These are phyloP conservation scores for Coniochaeta ligniaria DNA, from an alignment of 2,329 filamentous ascomycete genomes.

Conservation along the genomic window DNA sequence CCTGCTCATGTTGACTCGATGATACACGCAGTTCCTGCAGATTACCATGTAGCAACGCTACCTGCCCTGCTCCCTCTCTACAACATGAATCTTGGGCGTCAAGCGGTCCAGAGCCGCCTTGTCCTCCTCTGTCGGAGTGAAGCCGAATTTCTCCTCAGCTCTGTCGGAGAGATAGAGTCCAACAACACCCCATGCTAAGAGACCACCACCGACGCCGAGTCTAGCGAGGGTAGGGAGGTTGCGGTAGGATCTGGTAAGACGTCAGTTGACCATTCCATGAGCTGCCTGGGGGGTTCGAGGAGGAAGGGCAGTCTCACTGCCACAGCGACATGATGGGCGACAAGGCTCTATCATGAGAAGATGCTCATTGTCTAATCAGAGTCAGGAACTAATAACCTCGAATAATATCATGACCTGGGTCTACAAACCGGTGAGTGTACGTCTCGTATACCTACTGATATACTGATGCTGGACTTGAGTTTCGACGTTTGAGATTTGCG, in stretches of 20 bases:
- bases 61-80: conserved; percentile 35
- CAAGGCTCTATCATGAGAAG: neutral
- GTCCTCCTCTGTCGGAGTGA: conserved; percentile 67
- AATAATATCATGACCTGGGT: neutral
- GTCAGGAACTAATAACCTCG: neutral
- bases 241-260: conserved; percentile 53
- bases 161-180: conserved; percentile 69
- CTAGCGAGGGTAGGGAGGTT: conserved; percentile 65
- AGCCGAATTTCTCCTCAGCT: conserved; percentile 65
- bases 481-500: neutral
- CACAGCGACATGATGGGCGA: conserved; percentile 18
- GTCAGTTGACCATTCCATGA: conserved; percentile 1
- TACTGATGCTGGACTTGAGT: neutral
- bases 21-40: no score
- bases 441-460: no score
- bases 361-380: neutral
- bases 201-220: conserved; percentile 61
- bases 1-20: no score
- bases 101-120: conserved; percentile 56
- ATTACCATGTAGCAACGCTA: neutral
- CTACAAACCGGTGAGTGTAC: neutral
- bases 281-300: conserved; percentile 10
- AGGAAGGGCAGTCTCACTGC: conserved; percentile 14
- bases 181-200: conserved; percentile 68
- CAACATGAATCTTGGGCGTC: conserved; percentile 53